Evolutionary conservation across 2,329 filamentous ascomycete species (phyloP).

Genomic region (Colletotrichum tofieldiae): DNA sequence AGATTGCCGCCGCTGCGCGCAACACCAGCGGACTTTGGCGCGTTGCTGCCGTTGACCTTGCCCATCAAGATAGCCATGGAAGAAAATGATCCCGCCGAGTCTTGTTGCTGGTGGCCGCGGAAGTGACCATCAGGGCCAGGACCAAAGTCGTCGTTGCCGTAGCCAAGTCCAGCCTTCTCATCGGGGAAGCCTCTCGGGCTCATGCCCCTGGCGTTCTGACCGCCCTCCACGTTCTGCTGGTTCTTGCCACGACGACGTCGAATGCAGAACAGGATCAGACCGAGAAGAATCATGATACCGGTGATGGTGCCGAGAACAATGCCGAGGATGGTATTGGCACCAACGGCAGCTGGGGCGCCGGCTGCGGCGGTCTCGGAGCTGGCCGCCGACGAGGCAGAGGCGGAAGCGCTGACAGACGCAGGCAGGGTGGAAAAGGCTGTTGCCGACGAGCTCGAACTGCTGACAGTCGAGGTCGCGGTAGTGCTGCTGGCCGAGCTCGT

Average conservation of each 20-base stretch:
- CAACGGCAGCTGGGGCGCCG: constrained; percentile 46
- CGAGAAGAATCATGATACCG: constrained; percentile 79
- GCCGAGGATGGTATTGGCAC: constrained; percentile 77
- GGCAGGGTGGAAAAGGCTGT: constrained; percentile 41
- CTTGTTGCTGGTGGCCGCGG: constrained; percentile 67
- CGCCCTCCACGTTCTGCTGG: constrained; percentile 65
- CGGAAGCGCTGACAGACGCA: constrained; percentile 46
- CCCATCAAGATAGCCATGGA: constrained; percentile 79
- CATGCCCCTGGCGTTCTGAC: constrained; percentile 60
- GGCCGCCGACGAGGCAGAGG: constrained; percentile 46
- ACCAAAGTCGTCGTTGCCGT: constrained; percentile 57
- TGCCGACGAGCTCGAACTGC: constrained; percentile 48
- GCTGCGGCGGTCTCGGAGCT: constrained; percentile 35
- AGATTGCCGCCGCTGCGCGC: constrained; percentile 66
- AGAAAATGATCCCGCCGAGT: constrained; percentile 72
- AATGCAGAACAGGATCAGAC: constrained; percentile 79
- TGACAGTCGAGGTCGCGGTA: constrained; percentile 49
- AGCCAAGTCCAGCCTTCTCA: constrained; percentile 71
- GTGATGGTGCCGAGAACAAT: constrained; percentile 87
- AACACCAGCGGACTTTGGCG: constrained; percentile 50
- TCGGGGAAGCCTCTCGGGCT: constrained; percentile 56
- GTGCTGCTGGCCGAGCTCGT: constrained; percentile 50
- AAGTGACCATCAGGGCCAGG: constrained; percentile 52
- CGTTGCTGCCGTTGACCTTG: constrained; percentile 45
- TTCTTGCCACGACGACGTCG: constrained; percentile 71